Evolutionary conservation across 805 yeast genomes (phyloP), one percentile per base, ranked within the genome.

Genomic region (Citeromyces matritensis): DNA sequence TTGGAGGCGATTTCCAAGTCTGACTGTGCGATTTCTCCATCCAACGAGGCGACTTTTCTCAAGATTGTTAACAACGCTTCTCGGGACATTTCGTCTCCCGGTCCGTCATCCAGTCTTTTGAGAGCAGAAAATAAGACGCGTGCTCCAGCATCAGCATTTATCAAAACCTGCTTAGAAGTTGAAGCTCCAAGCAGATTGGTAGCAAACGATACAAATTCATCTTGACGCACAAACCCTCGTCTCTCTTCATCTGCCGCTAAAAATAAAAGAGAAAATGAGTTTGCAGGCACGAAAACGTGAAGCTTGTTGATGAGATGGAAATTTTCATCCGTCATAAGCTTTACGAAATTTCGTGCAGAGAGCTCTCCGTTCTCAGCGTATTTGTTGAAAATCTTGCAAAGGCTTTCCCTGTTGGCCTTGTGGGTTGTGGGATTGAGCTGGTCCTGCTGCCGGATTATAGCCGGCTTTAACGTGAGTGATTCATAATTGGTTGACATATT

Each of bases 221-320:
- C 21, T 7, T 17, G 21, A 7, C 21, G 21, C 6, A 17, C 7
- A 17, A 73, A 6, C 95, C 96, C 40, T 71, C 69, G 34, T 7
- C 64, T 60, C 26, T 65, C 61, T 36, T 69, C 69, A 55, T 88
- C 97, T 10, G 94, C 83, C 17, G 84, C 73, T 35, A 79, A 60
- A 48, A 80, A 88, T 30, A 88, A 71, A 37, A 86, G 63, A 5
- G 79, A 80, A 49, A 71, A 72, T 4, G 79, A 65, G 39, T 72
- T 63, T 9, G 69, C 56, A 10, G 73, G 64, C 32, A 74, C 62
- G 15, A 48, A 44, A 4, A 52, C 36, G 4, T 50, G 37, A 3
- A 44, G 39, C 13, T 44, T 38, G 2, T 53, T 41, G 1, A 47
- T 30, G 28, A 34, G 35, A 15, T 37, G 43, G 40, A 62, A 63